Percentiles rank a stretch among this genome's conserved stretches.
Evolutionary conservation across 805 yeast genomes (phyloP).

Genomic region (Wickerhamiella kurtzmanii): DNA sequence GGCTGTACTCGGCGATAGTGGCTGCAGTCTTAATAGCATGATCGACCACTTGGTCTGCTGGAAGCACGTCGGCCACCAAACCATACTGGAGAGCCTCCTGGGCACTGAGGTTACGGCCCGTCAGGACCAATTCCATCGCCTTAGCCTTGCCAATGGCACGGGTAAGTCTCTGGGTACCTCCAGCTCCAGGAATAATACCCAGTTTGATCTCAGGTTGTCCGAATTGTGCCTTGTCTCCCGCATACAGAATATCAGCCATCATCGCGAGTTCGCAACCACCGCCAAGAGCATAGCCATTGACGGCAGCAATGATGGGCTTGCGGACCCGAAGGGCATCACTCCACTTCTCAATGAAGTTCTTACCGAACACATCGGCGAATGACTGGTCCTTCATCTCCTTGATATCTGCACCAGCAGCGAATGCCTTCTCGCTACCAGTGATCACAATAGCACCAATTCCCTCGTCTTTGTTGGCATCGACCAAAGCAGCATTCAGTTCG

Average conservation of each 20-base stretch:
- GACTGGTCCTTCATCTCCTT: constrained; percentile 34
- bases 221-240: constrained; percentile 35
- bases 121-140: constrained; percentile 37
- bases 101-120: constrained; percentile 35
- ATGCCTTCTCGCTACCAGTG: constrained; percentile 35
- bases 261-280: constrained; percentile 47
- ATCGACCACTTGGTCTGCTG: constrained; percentile 29
- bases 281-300: constrained; percentile 42
- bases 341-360: constrained; percentile 31
- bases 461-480: constrained; percentile 27
- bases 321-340: constrained; percentile 27
- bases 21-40: constrained; percentile 35
- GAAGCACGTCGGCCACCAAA: constrained; percentile 32
- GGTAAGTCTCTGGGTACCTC: constrained; percentile 41
- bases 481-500: constrained; percentile 30
- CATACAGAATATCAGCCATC: constrained; percentile 39
- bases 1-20: constrained; percentile 30
- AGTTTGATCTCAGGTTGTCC: constrained; percentile 45
- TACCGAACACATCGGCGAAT: constrained; percentile 27
- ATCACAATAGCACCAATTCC: constrained; percentile 35
- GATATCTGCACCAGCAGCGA: constrained; percentile 47
- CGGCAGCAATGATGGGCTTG: constrained; percentile 43
- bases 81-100: constrained; percentile 37
- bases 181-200: constrained; percentile 40
- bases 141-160: constrained; percentile 36